Conservation (phyloP, 2,329 filamentous ascomycete species). For the Verticillium tricorpus region DNA sequence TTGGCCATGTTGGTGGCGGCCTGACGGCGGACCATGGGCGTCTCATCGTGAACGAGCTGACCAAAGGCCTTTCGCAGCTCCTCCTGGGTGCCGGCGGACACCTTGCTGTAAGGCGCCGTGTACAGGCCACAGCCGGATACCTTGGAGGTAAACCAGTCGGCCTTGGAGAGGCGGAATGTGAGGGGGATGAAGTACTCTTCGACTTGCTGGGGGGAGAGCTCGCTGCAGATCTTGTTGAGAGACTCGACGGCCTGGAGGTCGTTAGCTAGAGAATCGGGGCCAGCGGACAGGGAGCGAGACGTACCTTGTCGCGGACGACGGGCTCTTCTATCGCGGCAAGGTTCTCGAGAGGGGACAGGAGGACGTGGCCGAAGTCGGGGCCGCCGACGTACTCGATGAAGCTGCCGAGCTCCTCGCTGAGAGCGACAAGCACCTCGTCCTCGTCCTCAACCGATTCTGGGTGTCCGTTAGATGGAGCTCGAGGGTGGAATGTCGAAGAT, state of each 20-base stretch:
- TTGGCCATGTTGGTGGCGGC: constrained; percentile 94
- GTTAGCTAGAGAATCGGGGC: constrained; percentile 1
- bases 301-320: constrained; percentile 93
- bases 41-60: constrained; percentile 94
- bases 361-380: constrained; percentile 88
- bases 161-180: constrained; percentile 92
- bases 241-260: constrained; percentile 83
- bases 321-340: constrained; percentile 97
- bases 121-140: constrained; percentile 96
- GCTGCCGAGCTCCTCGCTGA: constrained; percentile 93
- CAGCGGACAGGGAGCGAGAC: constrained; percentile 10
- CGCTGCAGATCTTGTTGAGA: constrained; percentile 96
- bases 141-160: constrained; percentile 99
- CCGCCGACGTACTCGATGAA: constrained; percentile 98
- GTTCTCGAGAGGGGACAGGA: constrained; percentile 95
- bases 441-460: constrained; percentile 98
- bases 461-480: constrained; percentile 12
- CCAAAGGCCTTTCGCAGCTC: constrained; percentile 88
- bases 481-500: neutral
- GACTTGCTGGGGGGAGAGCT: constrained; percentile 86
- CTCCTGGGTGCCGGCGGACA: constrained; percentile 82
- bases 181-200: constrained; percentile 97
- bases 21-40: constrained; percentile 96
- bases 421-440: constrained; percentile 93
- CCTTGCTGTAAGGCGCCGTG: constrained; percentile 88